These are phyloP conservation scores for Eruca vesicaria DNA, from an alignment of 441 rosid species.

Conservation along the genomic window DNA sequence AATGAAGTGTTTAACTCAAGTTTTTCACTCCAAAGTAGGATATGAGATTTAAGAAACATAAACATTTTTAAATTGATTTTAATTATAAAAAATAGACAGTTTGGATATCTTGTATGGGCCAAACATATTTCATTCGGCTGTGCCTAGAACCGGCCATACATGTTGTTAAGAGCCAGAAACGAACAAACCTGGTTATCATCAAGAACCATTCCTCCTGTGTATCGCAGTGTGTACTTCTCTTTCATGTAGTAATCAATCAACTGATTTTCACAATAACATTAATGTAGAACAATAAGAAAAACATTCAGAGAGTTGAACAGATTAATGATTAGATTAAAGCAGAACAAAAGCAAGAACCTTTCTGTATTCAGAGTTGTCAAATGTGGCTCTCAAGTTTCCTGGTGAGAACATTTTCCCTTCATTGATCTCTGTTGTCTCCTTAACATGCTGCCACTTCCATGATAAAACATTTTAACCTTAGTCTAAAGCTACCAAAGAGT, in stretches of 20 bases:
- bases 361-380: conserved; percentile 75
- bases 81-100: too few species aligned
- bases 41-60: too few species aligned
- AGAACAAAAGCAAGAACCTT: conserved; percentile 47
- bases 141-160: too few species aligned
- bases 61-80: too few species aligned
- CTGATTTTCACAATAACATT: conserved; percentile 35
- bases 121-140: too few species aligned
- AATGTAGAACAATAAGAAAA: not conserved
- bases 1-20: too few species aligned
- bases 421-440: conserved; percentile 76
- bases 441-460: conserved; percentile 98
- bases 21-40: too few species aligned
- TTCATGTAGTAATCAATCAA: conserved; percentile 78
- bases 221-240: conserved; percentile 93
- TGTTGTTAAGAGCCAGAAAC: too few species aligned
- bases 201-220: conserved; percentile 99
- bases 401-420: conserved; percentile 97
- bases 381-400: conserved; percentile 95
- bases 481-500: not conserved
- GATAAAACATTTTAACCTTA: conserved; percentile 18
- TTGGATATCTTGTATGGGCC: too few species aligned
- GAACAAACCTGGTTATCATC: conserved; percentile 86
- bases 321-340: not conserved
- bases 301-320: not conserved